Evolutionary conservation across 1,284 basidiomycete genomes (phyloP), one percentile per base, ranked within the genome.

Genomic region (Leccinum subfulvum): DNA sequence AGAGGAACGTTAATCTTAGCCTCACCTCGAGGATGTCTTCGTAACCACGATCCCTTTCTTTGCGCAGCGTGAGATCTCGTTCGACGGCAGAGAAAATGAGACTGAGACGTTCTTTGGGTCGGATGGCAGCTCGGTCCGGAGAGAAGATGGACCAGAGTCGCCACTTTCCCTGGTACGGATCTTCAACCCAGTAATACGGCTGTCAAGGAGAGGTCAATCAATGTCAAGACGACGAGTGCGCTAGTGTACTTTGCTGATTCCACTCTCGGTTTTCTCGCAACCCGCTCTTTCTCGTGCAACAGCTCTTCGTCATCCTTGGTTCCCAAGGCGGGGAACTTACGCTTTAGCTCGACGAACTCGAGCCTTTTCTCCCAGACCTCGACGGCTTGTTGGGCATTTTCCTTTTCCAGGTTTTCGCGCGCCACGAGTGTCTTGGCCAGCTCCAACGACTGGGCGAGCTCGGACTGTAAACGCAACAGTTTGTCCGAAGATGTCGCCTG

Each of bases 401-500:
- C 87, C 65, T 85, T 84, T 80, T 97, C 97, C 63, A 87, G 69
- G 7, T 73, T 81, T 75, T 98, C 96, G 18, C 95, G 90, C 11
- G 80, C 77, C 9, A 92, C 76, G 28, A 95, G 83, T 44, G 82
- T 79, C 66, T 83, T 82, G 7, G 94, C 88, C 10, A 97, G 82
- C 53, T 94, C 88, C 14, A 91, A 78, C 0, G 92, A 88, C 56
- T 83, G 84, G 1, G 82, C 77, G 1, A 98, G 81, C 75, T 98
- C 95, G 49, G 79, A 77, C 68, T 94, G 90, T 13, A 98, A 79
- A 52, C 93, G 90, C 10, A 88, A 76, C 67, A 98, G 85, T 69
- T 94, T 92, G 70, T 97, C 95, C 11, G 95, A 91, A 26, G 91
- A 94, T 2, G 91, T 90, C 16, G 89, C 88, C 72, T 97, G 95